Conservation (phyloP, 1,284 basidiomycete genomes). For the Pseudozyma sp. region DNA sequence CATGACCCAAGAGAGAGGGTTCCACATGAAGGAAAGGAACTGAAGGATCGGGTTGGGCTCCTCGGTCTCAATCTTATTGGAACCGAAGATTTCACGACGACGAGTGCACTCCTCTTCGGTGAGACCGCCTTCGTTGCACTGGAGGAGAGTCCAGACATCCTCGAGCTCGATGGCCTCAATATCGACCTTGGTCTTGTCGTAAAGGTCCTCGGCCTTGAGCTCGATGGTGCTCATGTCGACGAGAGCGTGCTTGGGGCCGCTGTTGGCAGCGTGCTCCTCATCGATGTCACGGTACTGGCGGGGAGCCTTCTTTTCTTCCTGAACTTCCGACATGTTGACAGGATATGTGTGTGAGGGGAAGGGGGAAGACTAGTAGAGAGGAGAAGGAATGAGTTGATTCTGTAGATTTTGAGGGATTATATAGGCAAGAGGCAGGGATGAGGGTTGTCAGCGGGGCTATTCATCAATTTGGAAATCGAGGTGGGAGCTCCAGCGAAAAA, state of each 20-base stretch:
- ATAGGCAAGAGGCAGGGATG: conserved; percentile 2
- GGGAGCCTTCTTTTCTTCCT: conserved; percentile 53
- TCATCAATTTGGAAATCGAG: conserved; percentile 5
- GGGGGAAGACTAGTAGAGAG: conserved; percentile 5
- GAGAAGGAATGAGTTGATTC: conserved; percentile 16
- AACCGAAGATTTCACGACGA: conserved; percentile 93
- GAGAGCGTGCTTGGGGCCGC: conserved; percentile 65
- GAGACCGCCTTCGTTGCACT: conserved; percentile 85
- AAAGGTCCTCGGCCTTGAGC: conserved; percentile 91
- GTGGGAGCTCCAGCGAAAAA: conserved; percentile 6
- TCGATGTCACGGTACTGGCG: conserved; percentile 56
- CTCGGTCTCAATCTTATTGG: conserved; percentile 81
- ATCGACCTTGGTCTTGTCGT: conserved; percentile 99
- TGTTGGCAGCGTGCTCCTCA: conserved; percentile 50
- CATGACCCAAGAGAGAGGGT: conserved; percentile 84
- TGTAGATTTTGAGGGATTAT: conserved; percentile 4
- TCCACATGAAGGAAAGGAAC: conserved; percentile 67
- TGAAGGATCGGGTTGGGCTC: conserved; percentile 79
- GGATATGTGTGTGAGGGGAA: conserved; percentile 4
- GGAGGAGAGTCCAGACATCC: conserved; percentile 94
- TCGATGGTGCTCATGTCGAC: conserved; percentile 75
- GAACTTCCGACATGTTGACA: conserved; percentile 44
- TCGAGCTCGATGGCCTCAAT: conserved; percentile 96
- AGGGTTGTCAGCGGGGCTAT: conserved; percentile 10
- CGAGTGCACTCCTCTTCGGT: conserved; percentile 79